Evolutionary conservation across 352 stramenopile genomes (phyloP).

Genomic region (Pythium utonaiense): DNA sequence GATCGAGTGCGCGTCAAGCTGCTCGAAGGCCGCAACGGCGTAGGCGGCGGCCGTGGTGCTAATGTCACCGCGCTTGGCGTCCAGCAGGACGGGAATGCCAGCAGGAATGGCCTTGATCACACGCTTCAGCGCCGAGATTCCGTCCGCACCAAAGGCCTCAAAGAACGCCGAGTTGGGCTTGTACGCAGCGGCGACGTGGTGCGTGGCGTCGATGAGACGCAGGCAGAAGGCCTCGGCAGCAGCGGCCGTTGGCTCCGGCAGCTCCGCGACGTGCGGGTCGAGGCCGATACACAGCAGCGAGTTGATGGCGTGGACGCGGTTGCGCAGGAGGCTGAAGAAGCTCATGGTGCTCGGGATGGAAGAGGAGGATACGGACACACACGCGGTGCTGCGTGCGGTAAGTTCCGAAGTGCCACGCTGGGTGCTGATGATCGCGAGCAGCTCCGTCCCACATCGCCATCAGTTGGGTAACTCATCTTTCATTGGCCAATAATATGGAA

Average conservation of each 20-base stretch:
- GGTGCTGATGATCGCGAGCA: not conserved
- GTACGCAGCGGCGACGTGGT: slow-evolving; percentile 92
- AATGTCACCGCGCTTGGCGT: slow-evolving; percentile 99
- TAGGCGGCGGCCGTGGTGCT: slow-evolving; percentile 96
- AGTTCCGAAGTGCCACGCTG: slow-evolving; percentile 4
- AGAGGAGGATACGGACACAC: not conserved
- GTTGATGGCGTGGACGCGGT: slow-evolving; percentile 86
- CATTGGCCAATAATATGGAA: slow-evolving; percentile 10
- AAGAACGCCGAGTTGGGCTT: slow-evolving; percentile 99
- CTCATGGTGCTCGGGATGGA: slow-evolving; percentile 24
- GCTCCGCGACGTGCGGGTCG: slow-evolving; percentile 91
- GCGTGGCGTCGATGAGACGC: slow-evolving; percentile 93
- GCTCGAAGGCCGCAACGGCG: slow-evolving; percentile 91
- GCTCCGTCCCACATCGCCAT: slow-evolving; percentile 12
- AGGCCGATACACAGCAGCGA: slow-evolving; percentile 98
- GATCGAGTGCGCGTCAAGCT: slow-evolving; percentile 92
- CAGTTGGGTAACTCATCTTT: not conserved
- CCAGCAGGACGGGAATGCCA: slow-evolving; percentile 95
- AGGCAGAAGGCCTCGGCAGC: slow-evolving; percentile 94
- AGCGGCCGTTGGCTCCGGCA: slow-evolving; percentile 77
- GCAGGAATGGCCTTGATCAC: slow-evolving; percentile 88
- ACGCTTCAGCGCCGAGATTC: slow-evolving; percentile 85
- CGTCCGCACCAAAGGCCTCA: slow-evolving; percentile 88
- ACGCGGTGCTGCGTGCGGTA: slow-evolving; percentile 11
- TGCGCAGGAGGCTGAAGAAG: slow-evolving; percentile 89